These are phyloP conservation scores for Trifolium dubium DNA, from an alignment of 306 rosid species.

Conservation along the genomic window DNA sequence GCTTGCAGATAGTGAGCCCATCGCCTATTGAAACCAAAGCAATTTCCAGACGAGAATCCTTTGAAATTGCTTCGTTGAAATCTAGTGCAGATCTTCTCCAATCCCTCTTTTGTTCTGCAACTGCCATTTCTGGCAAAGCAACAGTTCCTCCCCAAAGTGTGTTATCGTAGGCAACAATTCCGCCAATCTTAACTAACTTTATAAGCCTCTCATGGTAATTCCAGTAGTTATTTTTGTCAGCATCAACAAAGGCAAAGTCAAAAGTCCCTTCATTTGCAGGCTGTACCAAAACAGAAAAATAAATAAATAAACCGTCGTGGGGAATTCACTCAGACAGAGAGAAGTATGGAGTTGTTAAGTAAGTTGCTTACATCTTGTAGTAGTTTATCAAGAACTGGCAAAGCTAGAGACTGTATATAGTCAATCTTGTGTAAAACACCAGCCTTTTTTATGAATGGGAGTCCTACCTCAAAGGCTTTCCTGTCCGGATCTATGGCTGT, in stretches of 20 bases:
- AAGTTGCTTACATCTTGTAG: conserved; percentile 45
- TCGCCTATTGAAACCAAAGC: conserved; percentile 57
- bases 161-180: conserved; percentile 59
- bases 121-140: conserved; percentile 44
- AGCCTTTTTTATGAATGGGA: conserved; percentile 58
- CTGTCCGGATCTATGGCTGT: conserved; percentile 51
- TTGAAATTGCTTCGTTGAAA: conserved; percentile 52
- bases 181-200: conserved; percentile 58
- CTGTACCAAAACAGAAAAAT: conserved; percentile 39
- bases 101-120: conserved; percentile 33
- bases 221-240: conserved; percentile 59
- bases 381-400: conserved; percentile 48
- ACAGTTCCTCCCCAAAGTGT: conserved; percentile 67
- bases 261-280: conserved; percentile 53
- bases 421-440: conserved; percentile 64
- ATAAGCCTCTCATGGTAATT: conserved; percentile 62
- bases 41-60: conserved; percentile 51
- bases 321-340: background rate
- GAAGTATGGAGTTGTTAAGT: background rate
- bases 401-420: conserved; percentile 52
- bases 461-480: conserved; percentile 55
- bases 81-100: conserved; percentile 37
- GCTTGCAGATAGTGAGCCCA: conserved; percentile 60
- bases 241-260: conserved; percentile 65
- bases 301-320: background rate